Percentiles rank a stretch among this genome's conserved stretches.
Evolutionary conservation across 1,284 basidiomycete species (phyloP).

Genomic region (Malassezia furfur): DNA sequence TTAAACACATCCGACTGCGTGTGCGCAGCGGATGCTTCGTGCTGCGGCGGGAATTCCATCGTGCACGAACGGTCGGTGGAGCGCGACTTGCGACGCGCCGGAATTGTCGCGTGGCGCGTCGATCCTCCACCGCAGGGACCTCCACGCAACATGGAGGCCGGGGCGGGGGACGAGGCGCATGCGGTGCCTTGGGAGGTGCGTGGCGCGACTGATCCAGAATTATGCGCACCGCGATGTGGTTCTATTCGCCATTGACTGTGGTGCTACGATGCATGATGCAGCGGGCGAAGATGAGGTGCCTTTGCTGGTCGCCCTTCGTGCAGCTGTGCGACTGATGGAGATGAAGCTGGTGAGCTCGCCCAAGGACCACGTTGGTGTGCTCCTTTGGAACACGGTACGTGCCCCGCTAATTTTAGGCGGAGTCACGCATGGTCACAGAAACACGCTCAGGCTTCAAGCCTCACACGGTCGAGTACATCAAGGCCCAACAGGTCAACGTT

Average conservation of each 20-base stretch:
- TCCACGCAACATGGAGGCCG: not conserved
- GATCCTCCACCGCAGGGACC: not conserved
- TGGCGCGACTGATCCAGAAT: not conserved
- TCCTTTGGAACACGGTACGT: constrained; percentile 83
- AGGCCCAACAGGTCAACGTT: constrained; percentile 67
- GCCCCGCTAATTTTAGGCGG: constrained; percentile 1
- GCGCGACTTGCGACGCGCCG: not conserved
- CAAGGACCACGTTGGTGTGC: constrained; percentile 73
- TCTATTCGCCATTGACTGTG: constrained; percentile 86
- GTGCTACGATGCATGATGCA: constrained; percentile 66
- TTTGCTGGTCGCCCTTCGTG: constrained; percentile 61
- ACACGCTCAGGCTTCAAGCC: constrained; percentile 6
- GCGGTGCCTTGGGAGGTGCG: constrained; percentile 17
- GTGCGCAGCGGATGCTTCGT: too few relatives aligned
- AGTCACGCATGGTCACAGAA: constrained; percentile 12
- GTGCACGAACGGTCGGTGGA: not conserved
- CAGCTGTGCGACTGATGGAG: constrained; percentile 73
- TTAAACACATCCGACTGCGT: too few relatives aligned
- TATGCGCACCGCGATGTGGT: constrained; percentile 30
- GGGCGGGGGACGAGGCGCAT: constrained; percentile 1
- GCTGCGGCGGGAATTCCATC: not conserved
- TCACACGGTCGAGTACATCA: constrained; percentile 53
- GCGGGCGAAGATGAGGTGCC: constrained; percentile 37
- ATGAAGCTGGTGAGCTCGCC: constrained; percentile 79
- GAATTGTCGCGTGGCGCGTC: constrained; percentile 5